These are phyloP conservation scores for Coniosporium tulheliwenetii DNA, from an alignment of 2,329 filamentous ascomycete genomes.

Conservation along the genomic window DNA sequence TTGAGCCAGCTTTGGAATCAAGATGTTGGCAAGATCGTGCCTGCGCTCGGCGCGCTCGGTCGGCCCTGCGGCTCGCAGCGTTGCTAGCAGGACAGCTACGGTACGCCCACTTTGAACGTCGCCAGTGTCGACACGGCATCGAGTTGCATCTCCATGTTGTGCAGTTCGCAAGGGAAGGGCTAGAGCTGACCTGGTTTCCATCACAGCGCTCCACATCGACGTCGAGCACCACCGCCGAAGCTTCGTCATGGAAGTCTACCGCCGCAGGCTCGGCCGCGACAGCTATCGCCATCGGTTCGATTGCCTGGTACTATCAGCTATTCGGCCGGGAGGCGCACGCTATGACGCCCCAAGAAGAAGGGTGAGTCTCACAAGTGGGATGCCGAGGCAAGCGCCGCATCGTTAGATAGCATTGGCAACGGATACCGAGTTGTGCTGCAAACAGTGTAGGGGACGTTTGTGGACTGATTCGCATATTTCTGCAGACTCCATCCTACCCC, in stretches of 20 bases:
- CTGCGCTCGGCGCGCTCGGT: slow-evolving; percentile 78
- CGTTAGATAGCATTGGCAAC: background rate
- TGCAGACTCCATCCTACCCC: slow-evolving; percentile 72
- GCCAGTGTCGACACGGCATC: slow-evolving; percentile 9
- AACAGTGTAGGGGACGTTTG: background rate
- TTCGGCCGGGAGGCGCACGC: slow-evolving; percentile 81
- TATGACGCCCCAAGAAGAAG: slow-evolving; percentile 90
- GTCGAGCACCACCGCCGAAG: slow-evolving; percentile 50
- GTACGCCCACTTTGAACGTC: slow-evolving; percentile 16
- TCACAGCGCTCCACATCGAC: slow-evolving; percentile 49
- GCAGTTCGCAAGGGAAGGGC: slow-evolving; percentile 9
- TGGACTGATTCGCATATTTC: background rate
- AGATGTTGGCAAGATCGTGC: slow-evolving; percentile 87
- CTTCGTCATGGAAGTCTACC: slow-evolving; percentile 69
- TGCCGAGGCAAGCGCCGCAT: too few relatives aligned
- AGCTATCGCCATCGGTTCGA: slow-evolving; percentile 69
- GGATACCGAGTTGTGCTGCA: background rate
- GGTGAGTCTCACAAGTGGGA: slow-evolving; percentile 49
- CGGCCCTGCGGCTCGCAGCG: slow-evolving; percentile 61
- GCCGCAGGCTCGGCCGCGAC: slow-evolving; percentile 77
- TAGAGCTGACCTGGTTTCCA: slow-evolving; percentile 1
- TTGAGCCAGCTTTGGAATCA: slow-evolving; percentile 18
- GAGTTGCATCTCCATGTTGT: slow-evolving; percentile 2
- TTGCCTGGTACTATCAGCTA: slow-evolving; percentile 95
- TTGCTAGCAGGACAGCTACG: slow-evolving; percentile 28